phyloP scores from a whole-genome alignment of 148 eudicot genomes.

The Rhododendron vialii region DNA sequence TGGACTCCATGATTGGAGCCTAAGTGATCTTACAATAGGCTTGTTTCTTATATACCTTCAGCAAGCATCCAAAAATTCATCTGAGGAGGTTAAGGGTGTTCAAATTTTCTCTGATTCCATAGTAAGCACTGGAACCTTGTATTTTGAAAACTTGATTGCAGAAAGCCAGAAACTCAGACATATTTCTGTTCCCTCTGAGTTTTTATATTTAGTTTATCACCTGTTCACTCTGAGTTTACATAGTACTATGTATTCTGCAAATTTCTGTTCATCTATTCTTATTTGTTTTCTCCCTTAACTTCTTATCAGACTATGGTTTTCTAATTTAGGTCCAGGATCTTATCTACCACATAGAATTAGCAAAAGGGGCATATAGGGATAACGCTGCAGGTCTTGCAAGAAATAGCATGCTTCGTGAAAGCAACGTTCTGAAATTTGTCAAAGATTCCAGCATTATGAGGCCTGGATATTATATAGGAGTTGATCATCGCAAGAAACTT shows the following conservation, averaged over 20 bases:
- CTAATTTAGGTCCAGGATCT: constrained; percentile 69
- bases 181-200: not conserved
- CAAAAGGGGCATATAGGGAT: constrained; percentile 74
- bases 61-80: constrained; percentile 62
- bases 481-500: constrained; percentile 74
- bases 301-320: constrained; percentile 11
- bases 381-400: constrained; percentile 64
- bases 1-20: constrained; percentile 91
- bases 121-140: constrained; percentile 38
- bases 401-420: constrained; percentile 90
- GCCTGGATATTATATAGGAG: constrained; percentile 91
- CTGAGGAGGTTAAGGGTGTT: constrained; percentile 74
- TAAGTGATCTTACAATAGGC: constrained; percentile 88
- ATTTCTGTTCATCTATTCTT: not conserved
- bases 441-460: constrained; percentile 75
- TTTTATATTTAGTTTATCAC: not conserved
- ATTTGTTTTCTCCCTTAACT: not conserved
- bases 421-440: constrained; percentile 67
- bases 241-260: not conserved
- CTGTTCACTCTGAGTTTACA: not conserved
- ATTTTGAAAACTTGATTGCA: constrained; percentile 4
- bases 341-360: constrained; percentile 81
- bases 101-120: constrained; percentile 59
- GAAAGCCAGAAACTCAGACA: not conserved
- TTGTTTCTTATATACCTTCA: constrained; percentile 83